A percentile compares a stretch with the other conserved stretches of the same genome.
Evolutionary conservation across 192 early-diverging fungal species (phyloP).

Genomic region (Umbelopsis sp.): DNA sequence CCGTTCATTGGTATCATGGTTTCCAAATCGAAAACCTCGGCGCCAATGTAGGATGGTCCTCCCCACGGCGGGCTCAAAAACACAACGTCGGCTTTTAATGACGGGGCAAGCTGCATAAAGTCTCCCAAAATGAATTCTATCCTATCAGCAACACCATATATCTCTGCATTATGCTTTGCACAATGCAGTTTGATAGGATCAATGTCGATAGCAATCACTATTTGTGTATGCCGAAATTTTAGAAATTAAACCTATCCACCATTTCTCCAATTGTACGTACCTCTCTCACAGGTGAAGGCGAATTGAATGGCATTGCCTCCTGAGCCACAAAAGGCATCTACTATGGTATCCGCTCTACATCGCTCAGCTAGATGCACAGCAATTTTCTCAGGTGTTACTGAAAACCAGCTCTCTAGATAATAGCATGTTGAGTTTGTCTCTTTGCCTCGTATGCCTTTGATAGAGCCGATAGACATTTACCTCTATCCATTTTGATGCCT

Average conservation of each 20-base stretch:
- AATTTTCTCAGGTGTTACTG: slow-evolving; percentile 91
- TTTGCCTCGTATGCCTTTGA: background rate
- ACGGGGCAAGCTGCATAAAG: slow-evolving; percentile 76
- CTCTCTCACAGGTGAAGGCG: slow-evolving; percentile 81
- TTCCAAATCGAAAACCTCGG: slow-evolving; percentile 65
- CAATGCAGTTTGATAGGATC: slow-evolving; percentile 77
- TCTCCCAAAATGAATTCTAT: slow-evolving; percentile 95
- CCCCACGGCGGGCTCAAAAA: slow-evolving; percentile 98
- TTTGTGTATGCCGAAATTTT: background rate
- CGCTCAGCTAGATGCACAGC: slow-evolving; percentile 79
- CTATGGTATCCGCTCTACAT: slow-evolving; percentile 62
- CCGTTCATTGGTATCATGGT: slow-evolving; percentile 76
- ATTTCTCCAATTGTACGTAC: slow-evolving; percentile 36
- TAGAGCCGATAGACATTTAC: slow-evolving; percentile 30
- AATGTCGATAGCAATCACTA: slow-evolving; percentile 93
- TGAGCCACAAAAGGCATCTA: slow-evolving; percentile 96
- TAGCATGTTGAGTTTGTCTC: slow-evolving; percentile 3
- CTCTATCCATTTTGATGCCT: slow-evolving; percentile 84
- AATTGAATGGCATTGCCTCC: slow-evolving; percentile 98
- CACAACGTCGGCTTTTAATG: slow-evolving; percentile 81
- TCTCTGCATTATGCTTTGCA: slow-evolving; percentile 81
- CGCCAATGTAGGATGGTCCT: slow-evolving; percentile 74
- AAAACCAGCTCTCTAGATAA: slow-evolving; percentile 83
- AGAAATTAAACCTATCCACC: slow-evolving; percentile 16
- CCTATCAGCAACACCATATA: slow-evolving; percentile 90